Evolutionary conservation across 1,284 basidiomycete genomes (phyloP).

Genomic region (Chalciporus sp.): DNA sequence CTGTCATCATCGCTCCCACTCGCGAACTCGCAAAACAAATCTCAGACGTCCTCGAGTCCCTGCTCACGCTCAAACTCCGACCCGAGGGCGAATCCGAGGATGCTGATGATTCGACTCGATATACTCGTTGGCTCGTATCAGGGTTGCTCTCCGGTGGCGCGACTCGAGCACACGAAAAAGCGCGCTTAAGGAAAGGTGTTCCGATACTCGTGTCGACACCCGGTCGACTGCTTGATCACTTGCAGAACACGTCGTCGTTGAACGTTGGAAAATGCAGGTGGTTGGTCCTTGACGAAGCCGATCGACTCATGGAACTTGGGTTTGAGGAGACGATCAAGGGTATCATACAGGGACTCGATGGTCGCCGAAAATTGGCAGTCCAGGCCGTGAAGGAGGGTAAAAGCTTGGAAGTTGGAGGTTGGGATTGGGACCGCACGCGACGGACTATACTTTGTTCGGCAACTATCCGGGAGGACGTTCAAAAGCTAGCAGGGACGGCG

Average conservation of each 20-base stretch:
- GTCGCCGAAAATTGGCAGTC: constrained; percentile 71
- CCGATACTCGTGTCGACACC: constrained; percentile 94
- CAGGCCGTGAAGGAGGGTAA: constrained; percentile 74
- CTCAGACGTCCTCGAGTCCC: constrained; percentile 88
- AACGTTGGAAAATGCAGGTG: constrained; percentile 93
- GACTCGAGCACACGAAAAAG: constrained; percentile 72
- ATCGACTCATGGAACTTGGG: constrained; percentile 95
- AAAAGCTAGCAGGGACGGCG: constrained; percentile 87
- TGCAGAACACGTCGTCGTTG: constrained; percentile 92
- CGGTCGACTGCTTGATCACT: constrained; percentile 90
- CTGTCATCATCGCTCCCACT: constrained; percentile 93
- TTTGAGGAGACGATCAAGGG: constrained; percentile 92
- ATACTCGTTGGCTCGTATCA: constrained; percentile 93
- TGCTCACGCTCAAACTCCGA: constrained; percentile 80
- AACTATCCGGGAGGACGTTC: constrained; percentile 93
- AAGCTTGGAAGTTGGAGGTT: constrained; percentile 75
- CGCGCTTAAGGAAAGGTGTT: constrained; percentile 68
- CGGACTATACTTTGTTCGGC: constrained; percentile 95
- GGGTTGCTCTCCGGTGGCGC: constrained; percentile 86
- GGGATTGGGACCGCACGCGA: constrained; percentile 80
- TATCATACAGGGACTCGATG: constrained; percentile 86
- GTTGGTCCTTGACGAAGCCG: constrained; percentile 97
- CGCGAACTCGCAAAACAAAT: constrained; percentile 96
- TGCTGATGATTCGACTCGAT: constrained; percentile 49
- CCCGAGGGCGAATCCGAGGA: constrained; percentile 56